phyloP scores from a whole-genome alignment of 202 grass and related monocot genomes.

The Digitaria exilis region DNA sequence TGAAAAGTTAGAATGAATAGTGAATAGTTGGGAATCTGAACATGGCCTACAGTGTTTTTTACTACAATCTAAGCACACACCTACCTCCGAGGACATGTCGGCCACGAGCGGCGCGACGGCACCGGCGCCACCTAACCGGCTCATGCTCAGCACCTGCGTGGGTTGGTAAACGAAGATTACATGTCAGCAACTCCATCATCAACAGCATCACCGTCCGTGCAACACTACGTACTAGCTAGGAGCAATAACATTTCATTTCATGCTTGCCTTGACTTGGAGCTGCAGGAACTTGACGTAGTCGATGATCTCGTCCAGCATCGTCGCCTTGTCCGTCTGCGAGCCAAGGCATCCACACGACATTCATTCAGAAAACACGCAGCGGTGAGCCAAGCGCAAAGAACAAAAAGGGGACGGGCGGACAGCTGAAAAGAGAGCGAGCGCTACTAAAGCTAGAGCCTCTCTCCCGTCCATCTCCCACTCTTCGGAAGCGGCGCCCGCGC shows the following conservation, averaged over 20 bases:
- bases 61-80: too few species aligned
- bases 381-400: not conserved
- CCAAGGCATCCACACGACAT: not conserved
- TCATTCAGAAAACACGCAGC: not conserved
- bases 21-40: too few species aligned
- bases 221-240: not conserved
- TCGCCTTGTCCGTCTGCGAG: conserved; percentile 84
- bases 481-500: conserved; percentile 35
- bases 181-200: conserved; percentile 23
- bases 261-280: conserved; percentile 80
- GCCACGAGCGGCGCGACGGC: conserved; percentile 70
- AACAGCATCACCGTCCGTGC: not conserved
- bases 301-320: conserved; percentile 90
- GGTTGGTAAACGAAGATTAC: conserved; percentile 1
- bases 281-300: conserved; percentile 93
- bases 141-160: conserved; percentile 74
- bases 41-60: too few species aligned
- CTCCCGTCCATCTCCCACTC: not conserved
- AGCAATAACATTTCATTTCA: conserved; percentile 3
- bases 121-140: conserved; percentile 68
- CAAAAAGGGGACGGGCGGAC: not conserved
- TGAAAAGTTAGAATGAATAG: too few species aligned
- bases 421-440: conserved; percentile 34
- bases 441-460: not conserved
- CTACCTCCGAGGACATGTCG: conserved; percentile 74